Base-by-base conservation (phyloP, 2,329 filamentous ascomycete genomes). In the Aureobasidium sp. region DNA sequence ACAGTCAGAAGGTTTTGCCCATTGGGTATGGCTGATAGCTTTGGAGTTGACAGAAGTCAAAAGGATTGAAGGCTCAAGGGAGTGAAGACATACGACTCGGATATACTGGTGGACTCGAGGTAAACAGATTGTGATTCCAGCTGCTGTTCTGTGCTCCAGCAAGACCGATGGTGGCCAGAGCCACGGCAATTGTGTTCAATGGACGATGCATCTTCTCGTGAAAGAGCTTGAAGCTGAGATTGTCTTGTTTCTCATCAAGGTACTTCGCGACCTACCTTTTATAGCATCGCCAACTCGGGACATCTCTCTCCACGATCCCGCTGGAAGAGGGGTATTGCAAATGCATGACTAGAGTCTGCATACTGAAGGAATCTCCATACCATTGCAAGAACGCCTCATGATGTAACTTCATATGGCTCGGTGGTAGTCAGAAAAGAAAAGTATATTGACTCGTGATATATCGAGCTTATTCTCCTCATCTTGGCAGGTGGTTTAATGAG, bases 101-200 rank as follows among this genome's bases (percentile, higher is more conserved):
- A 34, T 68, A 68, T 10, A 68, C 64, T n/a, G 65, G 66, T 9
- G 66, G 66, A 48, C 67, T 69, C 11, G 57, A 66, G 6, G 65
- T 61, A 53, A 65, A 70, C 3, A 67, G 63, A n/a, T 64, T 54
- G 48, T 67, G 65, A 29, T 67, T 59, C 67, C 67, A 69, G 25
- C 49, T 58, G 14, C 25, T 54, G 45, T 62, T 58, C 51, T 62
- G 61, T 21, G 61, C 61, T 16, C 42, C 34, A 11, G 42, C 59
- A 27, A 55, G 16, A 8, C 50, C 50, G 13, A 59, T 37, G 34
- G 55, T 32, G 4, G 45, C 45, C 21, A 59, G 45, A 59, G 45
- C 45, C 21, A 41, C 57, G 11, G 57, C 37, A 27, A 59, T 30
- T 11, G 42, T 37, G 34, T 48, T 47, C 42, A 58, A 39, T n/a